Evolutionary conservation across 176 grass and related monocot genomes (phyloP).

Genomic region (Oryza meridionalis): DNA sequence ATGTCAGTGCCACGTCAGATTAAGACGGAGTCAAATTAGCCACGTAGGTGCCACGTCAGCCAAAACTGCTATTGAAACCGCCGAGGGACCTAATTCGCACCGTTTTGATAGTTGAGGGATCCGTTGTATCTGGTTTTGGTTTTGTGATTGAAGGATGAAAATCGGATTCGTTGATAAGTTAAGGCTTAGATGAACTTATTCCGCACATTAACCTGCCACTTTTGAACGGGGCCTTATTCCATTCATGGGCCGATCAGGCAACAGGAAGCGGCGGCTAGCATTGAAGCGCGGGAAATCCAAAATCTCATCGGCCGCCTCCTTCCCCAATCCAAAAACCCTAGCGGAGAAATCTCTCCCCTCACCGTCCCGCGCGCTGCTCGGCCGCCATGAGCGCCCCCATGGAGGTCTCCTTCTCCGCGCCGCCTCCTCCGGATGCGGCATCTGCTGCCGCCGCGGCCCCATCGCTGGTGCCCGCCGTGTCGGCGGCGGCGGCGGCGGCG

Average conservation of each 20-base stretch:
- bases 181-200: no score
- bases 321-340: slow-evolving; percentile 43
- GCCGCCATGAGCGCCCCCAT: slow-evolving; percentile 75
- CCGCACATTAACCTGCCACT: no score
- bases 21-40: no score
- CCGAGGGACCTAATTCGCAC: no score
- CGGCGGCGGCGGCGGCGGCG: not conserved
- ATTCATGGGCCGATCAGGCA: not conserved
- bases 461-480: not conserved
- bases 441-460: not conserved
- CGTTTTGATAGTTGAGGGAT: no score
- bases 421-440: slow-evolving; percentile 18
- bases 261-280: not conserved
- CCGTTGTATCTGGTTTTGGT: no score
- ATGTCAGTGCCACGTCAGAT: no score
- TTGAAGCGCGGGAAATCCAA: slow-evolving; percentile 2
- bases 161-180: no score
- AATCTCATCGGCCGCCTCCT: not conserved
- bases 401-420: slow-evolving; percentile 67
- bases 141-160: no score
- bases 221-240: no score
- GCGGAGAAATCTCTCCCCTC: not conserved
- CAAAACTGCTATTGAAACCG: no score
- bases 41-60: no score
- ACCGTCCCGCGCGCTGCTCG: slow-evolving; percentile 12